These are phyloP conservation scores for Pythium phragmitis DNA, from an alignment of 352 stramenopile species.

Conservation along the genomic window DNA sequence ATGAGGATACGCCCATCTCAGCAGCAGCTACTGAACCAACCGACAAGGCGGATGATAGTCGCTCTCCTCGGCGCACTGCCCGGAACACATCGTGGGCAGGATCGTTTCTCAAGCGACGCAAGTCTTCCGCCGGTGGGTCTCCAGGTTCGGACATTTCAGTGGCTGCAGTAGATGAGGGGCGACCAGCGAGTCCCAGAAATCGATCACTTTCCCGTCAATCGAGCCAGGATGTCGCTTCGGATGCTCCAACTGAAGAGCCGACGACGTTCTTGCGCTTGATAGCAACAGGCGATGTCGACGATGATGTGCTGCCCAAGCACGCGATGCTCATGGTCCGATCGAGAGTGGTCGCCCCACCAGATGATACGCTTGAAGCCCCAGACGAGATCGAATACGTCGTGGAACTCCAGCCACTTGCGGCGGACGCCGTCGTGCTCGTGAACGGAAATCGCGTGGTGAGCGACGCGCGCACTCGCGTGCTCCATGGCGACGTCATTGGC, in stretches of 20 bases:
- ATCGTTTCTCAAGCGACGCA: slow-evolving; percentile 25
- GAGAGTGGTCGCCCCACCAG: not conserved
- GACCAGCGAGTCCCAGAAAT: slow-evolving; percentile 1
- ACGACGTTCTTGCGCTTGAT: slow-evolving; percentile 15
- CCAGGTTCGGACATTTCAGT: not conserved
- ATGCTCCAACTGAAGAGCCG: slow-evolving; percentile 8
- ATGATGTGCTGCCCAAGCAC: slow-evolving; percentile 9
- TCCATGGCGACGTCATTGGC: slow-evolving; percentile 23
- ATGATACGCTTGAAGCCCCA: not conserved
- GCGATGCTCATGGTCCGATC: slow-evolving; percentile 14
- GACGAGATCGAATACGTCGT: slow-evolving; percentile 24
- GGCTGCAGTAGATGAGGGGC: not conserved
- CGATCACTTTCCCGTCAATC: slow-evolving; percentile 1
- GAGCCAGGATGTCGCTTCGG: not conserved
- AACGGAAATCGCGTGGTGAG: slow-evolving; percentile 8
- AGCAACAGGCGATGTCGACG: not conserved
- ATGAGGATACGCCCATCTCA: not conserved
- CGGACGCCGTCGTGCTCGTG: slow-evolving; percentile 12
- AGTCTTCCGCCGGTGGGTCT: slow-evolving; percentile 17
- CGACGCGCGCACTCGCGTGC: slow-evolving; percentile 9
- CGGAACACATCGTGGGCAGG: slow-evolving; percentile 23
- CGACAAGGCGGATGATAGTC: not conserved
- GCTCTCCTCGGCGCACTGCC: slow-evolving; percentile 6
- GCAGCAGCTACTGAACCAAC: not conserved
- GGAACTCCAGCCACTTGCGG: slow-evolving; percentile 18